Conservation (phyloP, 169 alveolate species). For the Eimeria tenella region DNA sequence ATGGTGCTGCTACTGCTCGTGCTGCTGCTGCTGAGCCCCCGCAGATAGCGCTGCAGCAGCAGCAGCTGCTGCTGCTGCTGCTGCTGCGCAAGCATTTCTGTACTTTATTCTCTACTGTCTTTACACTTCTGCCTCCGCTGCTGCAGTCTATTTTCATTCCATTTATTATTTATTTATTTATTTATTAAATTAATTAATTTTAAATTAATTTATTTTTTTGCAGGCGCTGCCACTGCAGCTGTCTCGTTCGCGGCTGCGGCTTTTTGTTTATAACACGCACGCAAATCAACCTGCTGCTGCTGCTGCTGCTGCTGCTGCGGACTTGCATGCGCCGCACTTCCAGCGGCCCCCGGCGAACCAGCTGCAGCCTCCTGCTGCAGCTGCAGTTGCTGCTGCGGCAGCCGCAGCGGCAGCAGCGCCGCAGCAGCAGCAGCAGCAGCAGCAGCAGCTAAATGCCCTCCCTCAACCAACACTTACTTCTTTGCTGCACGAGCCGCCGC, state of each 20-base stretch:
- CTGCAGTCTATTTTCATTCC: not conserved
- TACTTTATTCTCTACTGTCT: not conserved
- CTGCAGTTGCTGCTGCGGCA: constrained; percentile 37
- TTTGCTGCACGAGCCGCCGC: constrained; percentile 30
- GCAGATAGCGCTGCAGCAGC: too few relatives aligned
- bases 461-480: not conserved
- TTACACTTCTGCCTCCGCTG: not conserved
- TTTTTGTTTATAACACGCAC: constrained; percentile 51
- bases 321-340: constrained; percentile 52
- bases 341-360: not conserved
- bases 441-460: not conserved
- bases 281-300: constrained; percentile 42
- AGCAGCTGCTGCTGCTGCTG: not conserved
- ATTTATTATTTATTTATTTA: too few relatives aligned
- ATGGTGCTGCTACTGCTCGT: too few relatives aligned
- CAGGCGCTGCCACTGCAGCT: constrained; percentile 46
- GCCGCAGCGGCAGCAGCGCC: constrained; percentile 23
- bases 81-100: not conserved
- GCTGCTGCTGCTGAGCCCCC: too few relatives aligned
- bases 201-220: too few relatives aligned
- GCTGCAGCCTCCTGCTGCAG: constrained; percentile 14
- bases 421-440: not conserved
- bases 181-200: too few relatives aligned
- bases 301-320: not conserved
- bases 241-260: constrained; percentile 44